Evolutionary conservation across 2,329 filamentous ascomycete species (phyloP).

Genomic region (Penicillium brevicompactum): DNA sequence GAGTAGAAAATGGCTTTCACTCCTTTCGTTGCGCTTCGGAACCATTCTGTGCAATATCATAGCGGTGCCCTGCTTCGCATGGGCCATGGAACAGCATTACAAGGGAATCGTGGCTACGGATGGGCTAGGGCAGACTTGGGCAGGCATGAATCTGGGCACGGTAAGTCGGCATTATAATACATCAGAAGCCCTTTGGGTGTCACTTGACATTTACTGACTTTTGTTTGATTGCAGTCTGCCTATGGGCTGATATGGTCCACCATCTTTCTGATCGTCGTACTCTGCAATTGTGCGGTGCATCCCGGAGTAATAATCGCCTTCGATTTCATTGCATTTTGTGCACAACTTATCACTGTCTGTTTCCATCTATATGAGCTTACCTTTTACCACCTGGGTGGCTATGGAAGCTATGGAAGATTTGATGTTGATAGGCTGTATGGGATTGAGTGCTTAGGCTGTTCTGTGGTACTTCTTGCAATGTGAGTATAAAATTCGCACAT

Average conservation of each 20-base stretch:
- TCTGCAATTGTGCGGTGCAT: constrained; percentile 18
- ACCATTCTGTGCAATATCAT: constrained; percentile 9
- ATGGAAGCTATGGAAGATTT: background rate
- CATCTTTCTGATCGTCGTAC: constrained; percentile 17
- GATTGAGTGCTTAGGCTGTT: constrained; percentile 13
- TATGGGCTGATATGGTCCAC: constrained; percentile 20
- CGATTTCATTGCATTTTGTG: constrained; percentile 13
- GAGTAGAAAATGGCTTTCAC: constrained; percentile 15
- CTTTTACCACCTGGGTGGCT: constrained; percentile 12
- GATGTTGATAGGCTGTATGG: constrained; percentile 8
- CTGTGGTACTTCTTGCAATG: constrained; percentile 17
- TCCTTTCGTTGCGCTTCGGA: constrained; percentile 16
- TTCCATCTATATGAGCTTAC: constrained; percentile 13
- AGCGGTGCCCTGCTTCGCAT: constrained; percentile 17
- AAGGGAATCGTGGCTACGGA: constrained; percentile 13
- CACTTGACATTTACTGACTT: background rate
- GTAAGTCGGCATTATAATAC: constrained; percentile 1
- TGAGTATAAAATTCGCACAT: background rate
- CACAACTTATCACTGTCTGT: constrained; percentile 11
- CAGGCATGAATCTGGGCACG: constrained; percentile 12
- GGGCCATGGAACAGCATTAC: constrained; percentile 14
- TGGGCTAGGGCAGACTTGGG: constrained; percentile 12
- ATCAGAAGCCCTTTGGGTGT: background rate
- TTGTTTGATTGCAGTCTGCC: background rate
- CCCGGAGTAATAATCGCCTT: constrained; percentile 14